A percentile compares a stretch with the other conserved stretches of the same genome.
Evolutionary conservation across 306 rosid species (phyloP).

Genomic region (Vigna mungo): DNA sequence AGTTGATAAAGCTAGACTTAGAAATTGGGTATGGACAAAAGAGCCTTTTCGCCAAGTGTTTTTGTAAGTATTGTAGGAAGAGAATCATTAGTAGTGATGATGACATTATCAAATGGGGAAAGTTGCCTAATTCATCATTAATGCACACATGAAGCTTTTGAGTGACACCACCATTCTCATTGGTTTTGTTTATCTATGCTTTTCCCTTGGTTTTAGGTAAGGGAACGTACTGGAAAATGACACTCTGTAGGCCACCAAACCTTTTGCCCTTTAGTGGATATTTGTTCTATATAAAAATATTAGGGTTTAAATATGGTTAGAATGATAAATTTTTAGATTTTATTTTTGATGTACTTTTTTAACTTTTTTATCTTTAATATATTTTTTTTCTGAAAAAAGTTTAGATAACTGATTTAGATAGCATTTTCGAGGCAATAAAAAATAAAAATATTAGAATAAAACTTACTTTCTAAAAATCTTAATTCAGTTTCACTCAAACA

Average conservation of each 20-base stretch:
- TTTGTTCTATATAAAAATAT: background rate
- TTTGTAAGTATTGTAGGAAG: background rate
- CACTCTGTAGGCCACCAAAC: background rate
- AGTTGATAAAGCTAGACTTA: too few species aligned
- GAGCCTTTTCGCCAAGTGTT: background rate
- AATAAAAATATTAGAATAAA: too few species aligned
- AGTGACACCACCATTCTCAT: background rate
- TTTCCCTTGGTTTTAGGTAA: slow-evolving; percentile 9
- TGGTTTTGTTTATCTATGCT: background rate
- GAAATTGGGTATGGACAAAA: background rate
- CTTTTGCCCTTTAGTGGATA: background rate
- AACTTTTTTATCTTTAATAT: too few species aligned
- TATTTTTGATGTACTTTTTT: too few species aligned
- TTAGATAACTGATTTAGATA: too few species aligned
- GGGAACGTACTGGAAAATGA: background rate
- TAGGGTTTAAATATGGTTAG: too few species aligned
- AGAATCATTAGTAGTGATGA: background rate
- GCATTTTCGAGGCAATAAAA: too few species aligned
- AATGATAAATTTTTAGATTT: too few species aligned
- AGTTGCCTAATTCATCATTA: background rate
- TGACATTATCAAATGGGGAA: background rate
- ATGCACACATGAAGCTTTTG: background rate
- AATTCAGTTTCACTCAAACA: too few species aligned
- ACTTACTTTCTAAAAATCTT: too few species aligned
- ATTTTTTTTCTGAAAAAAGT: too few species aligned